phyloP scores from a whole-genome alignment of 345 rosid species.

The Gossypium raimondii region DNA sequence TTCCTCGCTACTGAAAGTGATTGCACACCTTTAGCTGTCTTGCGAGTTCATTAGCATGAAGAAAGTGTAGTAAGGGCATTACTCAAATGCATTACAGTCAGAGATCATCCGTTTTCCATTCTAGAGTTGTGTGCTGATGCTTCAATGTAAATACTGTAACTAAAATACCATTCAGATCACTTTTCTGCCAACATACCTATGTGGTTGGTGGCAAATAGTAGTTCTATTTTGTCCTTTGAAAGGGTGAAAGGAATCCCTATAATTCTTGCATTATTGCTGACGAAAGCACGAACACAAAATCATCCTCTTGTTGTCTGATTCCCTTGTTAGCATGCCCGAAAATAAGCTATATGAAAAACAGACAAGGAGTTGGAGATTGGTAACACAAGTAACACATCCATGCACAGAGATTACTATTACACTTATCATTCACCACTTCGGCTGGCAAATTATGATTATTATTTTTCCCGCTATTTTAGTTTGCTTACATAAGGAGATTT shows the following conservation, averaged over 20 bases:
- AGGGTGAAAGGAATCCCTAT: constrained; percentile 36
- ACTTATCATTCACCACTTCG: background rate
- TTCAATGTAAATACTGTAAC: background rate
- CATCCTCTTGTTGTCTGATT: background rate
- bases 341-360: too few relatives aligned
- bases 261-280: constrained; percentile 52
- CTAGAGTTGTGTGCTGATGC: background rate
- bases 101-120: background rate
- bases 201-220: constrained; percentile 51
- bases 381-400: background rate
- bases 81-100: background rate
- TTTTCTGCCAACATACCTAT: constrained; percentile 28
- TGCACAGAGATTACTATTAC: background rate
- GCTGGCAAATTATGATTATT: background rate
- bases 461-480: background rate
- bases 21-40: constrained; percentile 55
- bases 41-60: constrained; percentile 79
- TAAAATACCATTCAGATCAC: background rate
- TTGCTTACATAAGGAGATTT: constrained; percentile 46
- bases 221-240: constrained; percentile 45
- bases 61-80: background rate
- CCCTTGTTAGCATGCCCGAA: too few relatives aligned
- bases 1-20: background rate
- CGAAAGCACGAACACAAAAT: background rate
- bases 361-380: background rate